Conservation (phyloP, 2,329 filamentous ascomycete species). For the Stachybotrys chlorohalonatus region DNA sequence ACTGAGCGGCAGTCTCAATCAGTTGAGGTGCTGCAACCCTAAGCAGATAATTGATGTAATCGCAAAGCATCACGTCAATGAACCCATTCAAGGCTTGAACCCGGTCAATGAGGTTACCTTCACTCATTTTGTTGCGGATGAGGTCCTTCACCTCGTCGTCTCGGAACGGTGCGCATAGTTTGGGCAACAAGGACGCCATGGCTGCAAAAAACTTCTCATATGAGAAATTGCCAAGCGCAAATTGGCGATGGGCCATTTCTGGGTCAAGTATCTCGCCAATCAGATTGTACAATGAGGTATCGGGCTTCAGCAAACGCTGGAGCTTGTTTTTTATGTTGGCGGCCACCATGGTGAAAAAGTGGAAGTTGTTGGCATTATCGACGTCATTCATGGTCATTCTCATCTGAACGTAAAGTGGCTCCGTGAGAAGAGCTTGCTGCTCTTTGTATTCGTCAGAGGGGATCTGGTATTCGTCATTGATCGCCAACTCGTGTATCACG, state of each 20-base stretch:
- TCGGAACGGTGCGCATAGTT: slow-evolving; percentile 72
- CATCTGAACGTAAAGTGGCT: slow-evolving; percentile 46
- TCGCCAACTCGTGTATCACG: slow-evolving; percentile 69
- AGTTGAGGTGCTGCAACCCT: slow-evolving; percentile 63
- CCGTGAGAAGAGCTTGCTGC: slow-evolving; percentile 40
- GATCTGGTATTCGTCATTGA: slow-evolving; percentile 71
- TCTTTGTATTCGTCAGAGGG: slow-evolving; percentile 51
- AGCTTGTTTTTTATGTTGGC: slow-evolving; percentile 64
- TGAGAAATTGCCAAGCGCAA: slow-evolving; percentile 63
- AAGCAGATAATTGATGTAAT: slow-evolving; percentile 76
- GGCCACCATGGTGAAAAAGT: slow-evolving; percentile 62
- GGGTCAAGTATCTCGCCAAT: slow-evolving; percentile 70
- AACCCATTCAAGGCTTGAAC: slow-evolving; percentile 67
- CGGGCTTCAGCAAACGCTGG: slow-evolving; percentile 59
- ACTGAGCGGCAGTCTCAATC: slow-evolving; percentile 60
- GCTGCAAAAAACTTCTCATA: slow-evolving; percentile 74
- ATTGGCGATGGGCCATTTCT: slow-evolving; percentile 61
- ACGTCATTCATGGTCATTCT: slow-evolving; percentile 57
- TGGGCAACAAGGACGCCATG: slow-evolving; percentile 66
- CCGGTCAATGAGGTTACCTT: slow-evolving; percentile 62
- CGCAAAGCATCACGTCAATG: slow-evolving; percentile 68
- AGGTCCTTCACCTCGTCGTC: slow-evolving; percentile 66
- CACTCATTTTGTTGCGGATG: slow-evolving; percentile 49
- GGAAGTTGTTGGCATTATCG: slow-evolving; percentile 53
- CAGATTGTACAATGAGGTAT: slow-evolving; percentile 64